Evolutionary conservation across 2,329 filamentous ascomycete genomes (phyloP).

Genomic region (Arachnomyces sp.): DNA sequence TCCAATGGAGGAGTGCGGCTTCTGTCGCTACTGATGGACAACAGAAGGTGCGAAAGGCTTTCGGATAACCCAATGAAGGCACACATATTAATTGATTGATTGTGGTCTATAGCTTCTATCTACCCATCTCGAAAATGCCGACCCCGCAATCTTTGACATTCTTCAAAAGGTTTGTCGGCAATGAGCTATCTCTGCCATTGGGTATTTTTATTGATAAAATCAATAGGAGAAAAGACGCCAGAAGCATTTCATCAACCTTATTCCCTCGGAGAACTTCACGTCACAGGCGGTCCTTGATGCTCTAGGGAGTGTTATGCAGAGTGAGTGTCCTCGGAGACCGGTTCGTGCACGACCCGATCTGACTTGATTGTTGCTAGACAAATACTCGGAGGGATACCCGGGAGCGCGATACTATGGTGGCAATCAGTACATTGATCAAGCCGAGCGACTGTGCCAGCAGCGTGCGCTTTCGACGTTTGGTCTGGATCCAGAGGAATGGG

Average conservation of each 20-base stretch:
- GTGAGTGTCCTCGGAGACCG: conserved; percentile 43
- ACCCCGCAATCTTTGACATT: conserved; percentile 80
- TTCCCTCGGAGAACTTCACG: conserved; percentile 92
- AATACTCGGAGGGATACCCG: conserved; percentile 97
- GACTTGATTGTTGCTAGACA: conserved; percentile 55
- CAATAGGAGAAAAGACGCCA: conserved; percentile 84
- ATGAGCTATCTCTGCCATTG: not conserved
- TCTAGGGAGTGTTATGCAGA: conserved; percentile 90
- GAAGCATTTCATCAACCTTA: conserved; percentile 97
- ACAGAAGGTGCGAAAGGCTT: conserved; percentile 28
- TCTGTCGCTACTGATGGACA: conserved; percentile 34
- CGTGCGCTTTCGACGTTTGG: conserved; percentile 83
- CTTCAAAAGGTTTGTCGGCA: conserved; percentile 66
- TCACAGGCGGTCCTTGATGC: conserved; percentile 88
- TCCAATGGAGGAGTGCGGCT: conserved; percentile 32
- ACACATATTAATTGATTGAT: conserved; percentile 7
- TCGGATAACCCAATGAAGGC: not conserved
- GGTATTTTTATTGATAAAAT: conserved; percentile 7
- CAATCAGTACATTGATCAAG: conserved; percentile 90
- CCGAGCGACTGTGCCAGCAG: conserved; percentile 82
- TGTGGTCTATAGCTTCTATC: conserved; percentile 61
- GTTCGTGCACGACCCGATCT: conserved; percentile 18
- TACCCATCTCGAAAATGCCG: conserved; percentile 70
- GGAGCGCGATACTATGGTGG: conserved; percentile 94
- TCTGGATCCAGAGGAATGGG: conserved; percentile 79